Percentiles rank a stretch among this genome's conserved stretches.
Evolutionary conservation across 2,329 filamentous ascomycete species (phyloP).

Genomic region (Podosphaera fusca): DNA sequence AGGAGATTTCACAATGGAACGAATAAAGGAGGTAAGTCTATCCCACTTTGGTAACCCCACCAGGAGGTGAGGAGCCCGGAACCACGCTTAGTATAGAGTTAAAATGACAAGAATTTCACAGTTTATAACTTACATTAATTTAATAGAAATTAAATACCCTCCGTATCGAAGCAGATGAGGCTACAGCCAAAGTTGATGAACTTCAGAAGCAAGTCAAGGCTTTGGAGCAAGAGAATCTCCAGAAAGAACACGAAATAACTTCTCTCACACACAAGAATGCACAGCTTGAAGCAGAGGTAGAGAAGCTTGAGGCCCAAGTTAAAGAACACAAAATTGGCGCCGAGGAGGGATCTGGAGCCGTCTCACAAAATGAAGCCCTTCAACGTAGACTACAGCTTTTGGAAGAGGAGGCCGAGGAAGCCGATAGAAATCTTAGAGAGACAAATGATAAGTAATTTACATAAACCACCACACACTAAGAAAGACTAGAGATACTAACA

Average conservation of each 20-base stretch:
- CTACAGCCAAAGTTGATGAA: conserved; percentile 62
- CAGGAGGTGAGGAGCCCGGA: conserved; percentile 5
- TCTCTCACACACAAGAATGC: conserved; percentile 90
- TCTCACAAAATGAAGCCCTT: conserved; percentile 76
- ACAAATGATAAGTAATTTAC: conserved; percentile 87
- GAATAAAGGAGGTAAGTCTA: conserved; percentile 64
- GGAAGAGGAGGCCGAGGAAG: conserved; percentile 92
- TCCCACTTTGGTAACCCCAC: conserved; percentile 12
- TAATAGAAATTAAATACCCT: conserved; percentile 89
- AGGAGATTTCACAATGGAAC: conserved; percentile 40
- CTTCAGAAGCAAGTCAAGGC: conserved; percentile 67
- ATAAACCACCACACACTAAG: not conserved
- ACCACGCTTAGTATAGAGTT: conserved; percentile 1
- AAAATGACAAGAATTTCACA: not conserved
- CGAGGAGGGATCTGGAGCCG: conserved; percentile 59
- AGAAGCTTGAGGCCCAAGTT: conserved; percentile 69
- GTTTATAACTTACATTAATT: not conserved
- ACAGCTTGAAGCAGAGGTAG: conserved; percentile 70
- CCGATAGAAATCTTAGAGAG: conserved; percentile 88
- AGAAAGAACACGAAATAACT: conserved; percentile 95
- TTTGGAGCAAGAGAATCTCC: conserved; percentile 82
- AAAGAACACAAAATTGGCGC: conserved; percentile 74
- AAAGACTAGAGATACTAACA: not conserved
- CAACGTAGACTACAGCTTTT: conserved; percentile 84
- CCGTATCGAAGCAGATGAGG: conserved; percentile 80